These are phyloP conservation scores for Phalaenopsis hybrid DNA, from an alignment of 116 monocot genomes.

Conservation along the genomic window DNA sequence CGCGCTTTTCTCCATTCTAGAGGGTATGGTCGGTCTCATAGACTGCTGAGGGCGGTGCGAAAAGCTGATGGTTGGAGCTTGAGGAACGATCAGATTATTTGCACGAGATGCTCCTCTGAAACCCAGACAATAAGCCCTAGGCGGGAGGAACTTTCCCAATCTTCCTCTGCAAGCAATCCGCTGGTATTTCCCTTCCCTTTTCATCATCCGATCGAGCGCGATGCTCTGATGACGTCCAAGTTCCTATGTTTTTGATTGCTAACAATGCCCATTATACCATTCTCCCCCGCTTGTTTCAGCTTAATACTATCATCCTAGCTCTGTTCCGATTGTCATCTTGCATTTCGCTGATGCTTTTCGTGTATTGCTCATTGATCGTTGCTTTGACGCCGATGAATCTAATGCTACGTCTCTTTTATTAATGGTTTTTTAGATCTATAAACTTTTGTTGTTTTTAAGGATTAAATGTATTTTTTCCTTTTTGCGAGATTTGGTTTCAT, in stretches of 20 bases:
- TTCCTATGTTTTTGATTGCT: background rate
- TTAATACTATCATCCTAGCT: background rate
- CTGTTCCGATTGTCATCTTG: background rate
- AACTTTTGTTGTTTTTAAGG: background rate
- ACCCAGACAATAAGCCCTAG: too few relatives aligned
- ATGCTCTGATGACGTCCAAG: background rate
- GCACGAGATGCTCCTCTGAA: too few relatives aligned
- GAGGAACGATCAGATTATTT: background rate
- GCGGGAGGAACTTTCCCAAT: too few relatives aligned
- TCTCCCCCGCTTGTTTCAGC: background rate
- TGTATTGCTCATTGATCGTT: background rate
- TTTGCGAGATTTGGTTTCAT: background rate
- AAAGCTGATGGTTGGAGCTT: background rate
- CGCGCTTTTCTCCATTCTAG: background rate
- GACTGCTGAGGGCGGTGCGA: background rate
- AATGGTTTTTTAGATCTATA: background rate
- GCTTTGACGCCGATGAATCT: background rate
- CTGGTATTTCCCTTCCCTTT: background rate
- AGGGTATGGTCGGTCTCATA: background rate
- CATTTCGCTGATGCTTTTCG: background rate
- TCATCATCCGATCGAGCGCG: background rate
- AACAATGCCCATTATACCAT: background rate
- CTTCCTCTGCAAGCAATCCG: background rate
- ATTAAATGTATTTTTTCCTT: background rate
- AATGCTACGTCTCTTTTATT: background rate